Base-by-base conservation (phyloP, 2,329 filamentous ascomycete species). In the Colletotrichum trifolii region DNA sequence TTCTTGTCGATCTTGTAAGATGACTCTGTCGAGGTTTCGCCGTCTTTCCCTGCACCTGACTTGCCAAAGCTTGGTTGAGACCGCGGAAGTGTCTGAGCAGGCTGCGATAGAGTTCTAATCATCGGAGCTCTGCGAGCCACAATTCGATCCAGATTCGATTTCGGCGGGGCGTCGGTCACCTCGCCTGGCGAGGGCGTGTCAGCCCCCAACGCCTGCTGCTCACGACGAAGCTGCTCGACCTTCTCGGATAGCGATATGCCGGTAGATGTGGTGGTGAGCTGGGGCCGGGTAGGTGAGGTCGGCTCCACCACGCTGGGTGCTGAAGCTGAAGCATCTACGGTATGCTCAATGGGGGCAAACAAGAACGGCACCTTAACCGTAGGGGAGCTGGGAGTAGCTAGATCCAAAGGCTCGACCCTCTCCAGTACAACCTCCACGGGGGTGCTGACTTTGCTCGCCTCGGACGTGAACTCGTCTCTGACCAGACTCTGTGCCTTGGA, bases 1-100 rank as follows among this genome's bases (percentile, higher is more conserved):
- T 92, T 93, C 77, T 92, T 95, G 67, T 97, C 92, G 39, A 78
- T 78, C 70, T 84, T 86, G 60, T 77, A 69, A 25, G 80, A 77
- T 8, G 79, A 77, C 47, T 82, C 81, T 4, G 75, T 73, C 8
- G 74, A 50, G 4, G 67, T 61, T 7, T 74, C 66, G 46, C 77
- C 75, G 11, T 82, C 78, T 54, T 77, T 78, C 5, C 74, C 56
- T 33, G 75, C 61, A n/a, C 70, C 52, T 33, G 78, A 75, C 71
- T 83, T 86, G 33, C 77, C 76, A 38, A 81, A 73, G 9, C 75
- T 74, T 2, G 84, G 80, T 64, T 83, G 80, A 46, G 79, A 74
- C 50, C 83, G 81, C 50, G 84, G 76, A 45, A 86, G 66, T 11
- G 78, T 76, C 15, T 82, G 79, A 4, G 75, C 74, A 8, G 85